Conservation (phyloP, 2,329 filamentous ascomycete species). For the Colletotrichum chrysophilum region DNA sequence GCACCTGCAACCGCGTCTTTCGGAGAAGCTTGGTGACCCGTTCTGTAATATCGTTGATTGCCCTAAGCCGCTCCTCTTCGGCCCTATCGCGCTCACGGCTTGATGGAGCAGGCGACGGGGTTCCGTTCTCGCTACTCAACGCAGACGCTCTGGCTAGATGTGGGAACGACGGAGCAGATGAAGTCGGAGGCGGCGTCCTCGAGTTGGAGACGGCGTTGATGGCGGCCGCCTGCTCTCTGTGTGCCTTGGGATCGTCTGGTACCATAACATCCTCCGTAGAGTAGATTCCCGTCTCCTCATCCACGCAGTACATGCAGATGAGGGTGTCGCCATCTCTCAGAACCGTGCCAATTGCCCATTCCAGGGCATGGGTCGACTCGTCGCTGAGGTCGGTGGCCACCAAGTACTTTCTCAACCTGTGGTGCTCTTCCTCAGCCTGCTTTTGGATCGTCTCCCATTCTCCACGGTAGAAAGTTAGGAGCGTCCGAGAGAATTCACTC, state of each 20-base stretch:
- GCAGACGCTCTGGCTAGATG: slow-evolving; percentile 35
- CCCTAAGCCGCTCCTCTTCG: slow-evolving; percentile 81
- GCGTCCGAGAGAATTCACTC: slow-evolving; percentile 77
- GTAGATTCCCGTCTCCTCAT: slow-evolving; percentile 78
- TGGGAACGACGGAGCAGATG: slow-evolving; percentile 33
- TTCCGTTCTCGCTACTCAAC: slow-evolving; percentile 35
- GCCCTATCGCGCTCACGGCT: slow-evolving; percentile 59
- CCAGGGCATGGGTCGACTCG: slow-evolving; percentile 91
- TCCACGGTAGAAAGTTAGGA: slow-evolving; percentile 89
- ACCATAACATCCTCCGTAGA: slow-evolving; percentile 56
- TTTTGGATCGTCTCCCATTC: slow-evolving; percentile 79
- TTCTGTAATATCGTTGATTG: slow-evolving; percentile 84
- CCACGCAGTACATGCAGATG: slow-evolving; percentile 90
- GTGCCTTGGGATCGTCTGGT: slow-evolving; percentile 75
- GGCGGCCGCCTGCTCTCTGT: slow-evolving; percentile 76
- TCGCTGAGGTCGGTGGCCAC: slow-evolving; percentile 96
- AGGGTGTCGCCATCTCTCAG: slow-evolving; percentile 93
- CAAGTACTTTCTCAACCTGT: slow-evolving; percentile 85
- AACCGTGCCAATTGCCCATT: slow-evolving; percentile 97
- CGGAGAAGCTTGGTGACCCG: slow-evolving; percentile 84
- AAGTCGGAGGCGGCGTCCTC: slow-evolving; percentile 34
- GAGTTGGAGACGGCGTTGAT: slow-evolving; percentile 66
- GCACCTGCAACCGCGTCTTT: slow-evolving; percentile 90
- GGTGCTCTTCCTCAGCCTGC: slow-evolving; percentile 79
- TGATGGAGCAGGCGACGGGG: slow-evolving; percentile 53